These are phyloP conservation scores for Calonectria crousiana DNA, from an alignment of 2,329 filamentous ascomycete genomes.

Conservation along the genomic window DNA sequence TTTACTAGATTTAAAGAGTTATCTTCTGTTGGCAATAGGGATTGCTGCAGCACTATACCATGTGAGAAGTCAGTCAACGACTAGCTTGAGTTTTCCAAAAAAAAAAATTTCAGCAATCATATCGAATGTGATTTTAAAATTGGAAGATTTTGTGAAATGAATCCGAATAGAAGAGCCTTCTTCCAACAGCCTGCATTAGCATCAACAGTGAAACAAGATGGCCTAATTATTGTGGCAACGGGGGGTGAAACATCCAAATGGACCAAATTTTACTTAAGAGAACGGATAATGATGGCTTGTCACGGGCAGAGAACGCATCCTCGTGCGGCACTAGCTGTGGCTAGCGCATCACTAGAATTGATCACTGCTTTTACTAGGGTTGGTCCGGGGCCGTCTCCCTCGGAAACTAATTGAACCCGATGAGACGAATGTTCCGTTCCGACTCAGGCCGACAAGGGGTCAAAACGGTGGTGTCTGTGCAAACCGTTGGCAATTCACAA, in stretches of 20 bases:
- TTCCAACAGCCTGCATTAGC: background rate
- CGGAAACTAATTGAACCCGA: background rate
- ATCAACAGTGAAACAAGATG: background rate
- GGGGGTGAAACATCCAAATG: background rate
- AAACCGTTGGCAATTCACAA: background rate
- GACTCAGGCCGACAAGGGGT: background rate
- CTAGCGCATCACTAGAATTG: background rate
- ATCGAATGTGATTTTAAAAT: background rate
- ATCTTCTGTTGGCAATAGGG: no score
- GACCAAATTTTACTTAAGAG: background rate
- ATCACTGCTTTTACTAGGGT: background rate
- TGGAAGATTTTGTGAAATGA: background rate
- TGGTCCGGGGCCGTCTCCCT: background rate
- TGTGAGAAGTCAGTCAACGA: no score
- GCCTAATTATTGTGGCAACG: background rate
- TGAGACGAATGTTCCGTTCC: background rate
- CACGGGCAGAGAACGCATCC: background rate
- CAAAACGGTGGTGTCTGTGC: background rate
- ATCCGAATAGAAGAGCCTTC: background rate
- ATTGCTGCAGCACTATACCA: no score
- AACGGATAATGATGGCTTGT: background rate
- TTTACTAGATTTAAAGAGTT: no score
- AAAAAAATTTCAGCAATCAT: background rate
- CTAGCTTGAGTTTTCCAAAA: no score
- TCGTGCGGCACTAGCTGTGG: background rate